Base-by-base conservation (phyloP, 345 rosid genomes). In the Ceriops tagal region DNA sequence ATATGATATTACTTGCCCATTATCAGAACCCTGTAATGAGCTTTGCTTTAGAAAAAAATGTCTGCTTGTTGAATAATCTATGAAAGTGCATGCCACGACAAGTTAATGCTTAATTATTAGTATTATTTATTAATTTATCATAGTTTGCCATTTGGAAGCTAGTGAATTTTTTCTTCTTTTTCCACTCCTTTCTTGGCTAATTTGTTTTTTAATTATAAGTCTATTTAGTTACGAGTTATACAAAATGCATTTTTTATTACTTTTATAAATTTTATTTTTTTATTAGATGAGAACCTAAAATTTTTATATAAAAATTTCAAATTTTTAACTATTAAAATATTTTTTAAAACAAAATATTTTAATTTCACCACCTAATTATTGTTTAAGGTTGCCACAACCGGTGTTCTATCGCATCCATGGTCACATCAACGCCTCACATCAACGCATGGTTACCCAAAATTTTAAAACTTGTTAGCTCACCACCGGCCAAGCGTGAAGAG, bases 1-100 rank as follows among this genome's bases (percentile, higher is more conserved):
- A 30, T 30, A 26, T 32, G 11, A 43, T 31, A 19, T 19, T 66
- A 8, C 32, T 34, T 43, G 49, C 49, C 47, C 49, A 43, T 43
- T 43, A 13, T 43, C 49, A 3, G 18, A 13, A 43, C 49, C 49
- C 5, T 43, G 4, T 0, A 13, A 43, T 13, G 18, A 43, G 19
- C 16, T 43, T 43, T 43, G 19, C 49, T 43, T 43, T 2, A 34
- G 5, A 34, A 37, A 37, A 1, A 37, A 39, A 39, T 10, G 4
- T 39, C 15, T 11, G 11, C 15, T 39, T 47, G n/a, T 31, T 52
- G 31, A 20, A 34, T 46, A 39, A 27, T 46, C n/a, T 34, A 30
- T 9, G 43, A 5, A 66, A 53, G 66, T 66, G 66, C 66, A 60
- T 60, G 61, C 53, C 55, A 10, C 66, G 19, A 32, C 47, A 32